A percentile compares a stretch with the other conserved stretches of the same genome.
Conservation (phyloP, 768 basidiomycete genomes). For the Lepiota subincarnata region DNA sequence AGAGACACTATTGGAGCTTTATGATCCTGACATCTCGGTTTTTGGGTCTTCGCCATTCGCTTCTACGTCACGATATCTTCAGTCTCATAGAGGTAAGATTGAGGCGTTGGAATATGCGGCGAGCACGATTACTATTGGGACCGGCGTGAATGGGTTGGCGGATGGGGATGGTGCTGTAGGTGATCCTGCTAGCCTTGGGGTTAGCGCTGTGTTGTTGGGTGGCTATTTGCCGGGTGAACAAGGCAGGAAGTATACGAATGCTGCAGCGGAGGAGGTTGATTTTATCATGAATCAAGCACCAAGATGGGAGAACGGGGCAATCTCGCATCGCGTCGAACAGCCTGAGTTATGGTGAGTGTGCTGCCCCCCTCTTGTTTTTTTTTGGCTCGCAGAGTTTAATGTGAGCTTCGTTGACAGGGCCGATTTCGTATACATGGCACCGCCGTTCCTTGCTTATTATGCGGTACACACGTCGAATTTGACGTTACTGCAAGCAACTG, state of each 20-base stretch:
- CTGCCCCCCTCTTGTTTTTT: background rate
- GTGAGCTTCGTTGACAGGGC: constrained; percentile 27
- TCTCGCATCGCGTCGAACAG: constrained; percentile 36
- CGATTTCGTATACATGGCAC: constrained; percentile 50
- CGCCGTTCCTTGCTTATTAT: constrained; percentile 47
- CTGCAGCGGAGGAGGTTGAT: constrained; percentile 28
- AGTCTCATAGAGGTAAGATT: constrained; percentile 14
- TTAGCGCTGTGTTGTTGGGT: constrained; percentile 41
- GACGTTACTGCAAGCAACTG: constrained; percentile 30
- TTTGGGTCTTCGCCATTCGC: constrained; percentile 32
- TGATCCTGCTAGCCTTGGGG: constrained; percentile 46
- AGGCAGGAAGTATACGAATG: constrained; percentile 23
- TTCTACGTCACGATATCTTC: constrained; percentile 23
- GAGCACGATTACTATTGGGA: constrained; percentile 32
- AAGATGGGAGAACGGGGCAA: constrained; percentile 39
- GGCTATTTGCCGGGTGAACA: constrained; percentile 20
- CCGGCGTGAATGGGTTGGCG: constrained; percentile 29
- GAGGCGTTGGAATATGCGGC: constrained; percentile 34
- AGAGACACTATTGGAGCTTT: constrained; percentile 41
- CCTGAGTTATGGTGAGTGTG: constrained; percentile 40
- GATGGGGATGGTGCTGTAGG: constrained; percentile 40
- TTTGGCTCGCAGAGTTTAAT: background rate
- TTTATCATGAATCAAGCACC: constrained; percentile 33
- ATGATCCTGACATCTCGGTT: constrained; percentile 34
- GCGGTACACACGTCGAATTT: constrained; percentile 34